Conservation (phyloP, 2,329 filamentous ascomycete genomes). For the Apiospora saccharicola region DNA sequence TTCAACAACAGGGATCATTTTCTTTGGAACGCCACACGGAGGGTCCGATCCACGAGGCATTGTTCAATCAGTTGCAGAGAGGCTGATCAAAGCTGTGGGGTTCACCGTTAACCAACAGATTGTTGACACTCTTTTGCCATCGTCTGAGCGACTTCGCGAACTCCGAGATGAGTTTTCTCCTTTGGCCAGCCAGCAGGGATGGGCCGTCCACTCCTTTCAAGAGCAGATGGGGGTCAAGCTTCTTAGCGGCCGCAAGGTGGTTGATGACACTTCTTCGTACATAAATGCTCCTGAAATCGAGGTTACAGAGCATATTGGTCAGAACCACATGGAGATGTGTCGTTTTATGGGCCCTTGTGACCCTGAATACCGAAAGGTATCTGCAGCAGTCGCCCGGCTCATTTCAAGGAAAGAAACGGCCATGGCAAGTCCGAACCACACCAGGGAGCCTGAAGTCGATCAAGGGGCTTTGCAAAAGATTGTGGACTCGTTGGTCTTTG, state of each 20-base stretch:
- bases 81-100: conserved; percentile 30
- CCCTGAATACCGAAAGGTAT: conserved; percentile 43
- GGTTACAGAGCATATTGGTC: conserved; percentile 42
- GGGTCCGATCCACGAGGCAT: conserved; percentile 36
- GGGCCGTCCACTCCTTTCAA: conserved; percentile 47
- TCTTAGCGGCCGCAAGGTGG: conserved; percentile 37
- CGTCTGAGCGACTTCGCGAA: conserved; percentile 42
- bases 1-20: conserved; percentile 39
- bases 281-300: conserved; percentile 42
- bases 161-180: conserved; percentile 41
- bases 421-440: background rate
- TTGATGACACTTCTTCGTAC: conserved; percentile 47
- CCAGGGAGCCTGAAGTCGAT: background rate
- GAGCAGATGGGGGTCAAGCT: conserved; percentile 34
- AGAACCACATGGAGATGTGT: conserved; percentile 47
- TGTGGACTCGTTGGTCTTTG: background rate
- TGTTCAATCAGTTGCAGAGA: conserved; percentile 33
- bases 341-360: conserved; percentile 41
- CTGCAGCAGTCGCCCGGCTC: conserved; percentile 28
- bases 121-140: conserved; percentile 43
- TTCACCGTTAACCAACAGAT: conserved; percentile 44
- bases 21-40: conserved; percentile 46
- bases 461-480: background rate
- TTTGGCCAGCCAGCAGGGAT: conserved; percentile 39
- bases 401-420: background rate